Conservation (phyloP, 768 basidiomycete species). For the Termitomyces sp. region DNA sequence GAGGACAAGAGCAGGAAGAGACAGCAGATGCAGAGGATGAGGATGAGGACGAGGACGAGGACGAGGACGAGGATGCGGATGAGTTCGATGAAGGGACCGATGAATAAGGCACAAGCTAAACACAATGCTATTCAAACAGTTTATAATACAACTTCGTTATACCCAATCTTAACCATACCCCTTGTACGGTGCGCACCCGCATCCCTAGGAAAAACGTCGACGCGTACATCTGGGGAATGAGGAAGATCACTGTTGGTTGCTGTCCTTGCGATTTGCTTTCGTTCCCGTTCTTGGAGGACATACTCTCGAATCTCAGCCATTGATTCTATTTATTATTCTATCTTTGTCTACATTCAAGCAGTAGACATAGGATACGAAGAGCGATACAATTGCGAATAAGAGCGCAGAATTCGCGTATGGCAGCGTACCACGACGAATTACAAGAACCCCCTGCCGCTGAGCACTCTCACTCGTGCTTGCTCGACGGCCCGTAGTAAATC, state of each 20-base stretch:
- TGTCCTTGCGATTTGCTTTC: neutral
- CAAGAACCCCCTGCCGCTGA: slow-evolving; percentile 13
- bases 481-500: slow-evolving; percentile 63
- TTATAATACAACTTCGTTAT: neutral
- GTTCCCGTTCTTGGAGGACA: neutral
- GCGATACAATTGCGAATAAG: neutral
- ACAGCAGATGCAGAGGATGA: slow-evolving; percentile 6
- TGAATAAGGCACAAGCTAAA: slow-evolving; percentile 6
- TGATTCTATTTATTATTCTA: neutral
- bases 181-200: neutral
- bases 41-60: slow-evolving; percentile 7
- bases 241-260: too few species aligned
- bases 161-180: neutral
- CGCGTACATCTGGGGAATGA: neutral
- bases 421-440: neutral
- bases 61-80: too few species aligned
- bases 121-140: neutral
- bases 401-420: neutral
- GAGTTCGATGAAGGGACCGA: slow-evolving; percentile 3
- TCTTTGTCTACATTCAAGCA: neutral
- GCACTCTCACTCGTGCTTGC: slow-evolving; percentile 39
- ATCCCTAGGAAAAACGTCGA: neutral
- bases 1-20: slow-evolving; percentile 19
- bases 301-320: too few species aligned
- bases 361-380: neutral